Percentiles rank a stretch among this genome's conserved stretches.
phyloP scores from a whole-genome alignment of 108 stramenopile species.

The Cylindrotheca closterium region DNA sequence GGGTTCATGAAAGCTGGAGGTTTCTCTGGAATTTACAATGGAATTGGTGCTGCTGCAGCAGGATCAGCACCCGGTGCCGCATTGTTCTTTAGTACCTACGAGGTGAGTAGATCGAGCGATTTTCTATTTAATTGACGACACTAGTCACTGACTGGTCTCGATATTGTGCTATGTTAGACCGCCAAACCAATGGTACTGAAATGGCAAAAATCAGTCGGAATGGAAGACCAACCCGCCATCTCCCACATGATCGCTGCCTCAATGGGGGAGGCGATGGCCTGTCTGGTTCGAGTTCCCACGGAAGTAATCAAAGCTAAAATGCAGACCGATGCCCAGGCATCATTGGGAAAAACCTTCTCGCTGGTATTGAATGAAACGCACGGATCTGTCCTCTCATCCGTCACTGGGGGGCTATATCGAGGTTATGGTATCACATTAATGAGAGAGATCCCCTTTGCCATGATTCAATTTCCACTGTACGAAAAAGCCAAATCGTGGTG shows the following conservation, averaged over 20 bases:
- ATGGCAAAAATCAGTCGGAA: conserved; percentile 31
- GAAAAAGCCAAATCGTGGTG: conserved; percentile 67
- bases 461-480: conserved; percentile 89
- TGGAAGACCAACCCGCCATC: conserved; percentile 29
- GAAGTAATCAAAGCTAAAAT: conserved; percentile 97
- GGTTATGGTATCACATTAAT: conserved; percentile 89
- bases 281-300: conserved; percentile 96
- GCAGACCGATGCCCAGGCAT: conserved; percentile 78
- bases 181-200: conserved; percentile 56
- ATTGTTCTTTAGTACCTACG: conserved; percentile 96
- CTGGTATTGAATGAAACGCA: conserved; percentile 60
- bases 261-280: conserved; percentile 91
- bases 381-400: conserved; percentile 33
- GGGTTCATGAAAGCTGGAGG: conserved; percentile 89
- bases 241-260: conserved; percentile 91
- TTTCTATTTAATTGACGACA: too few relatives aligned
- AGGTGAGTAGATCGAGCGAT: conserved; percentile 33
- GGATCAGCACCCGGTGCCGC: conserved; percentile 93
- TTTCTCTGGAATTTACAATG: conserved; percentile 85
- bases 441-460: conserved; percentile 91
- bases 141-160: too few relatives aligned
- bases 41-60: conserved; percentile 80
- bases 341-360: conserved; percentile 49
- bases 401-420: conserved; percentile 79
- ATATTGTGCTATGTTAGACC: too few relatives aligned